Evolutionary conservation across 148 eudicot genomes (phyloP).

Genomic region (Polygonum maritimum): DNA sequence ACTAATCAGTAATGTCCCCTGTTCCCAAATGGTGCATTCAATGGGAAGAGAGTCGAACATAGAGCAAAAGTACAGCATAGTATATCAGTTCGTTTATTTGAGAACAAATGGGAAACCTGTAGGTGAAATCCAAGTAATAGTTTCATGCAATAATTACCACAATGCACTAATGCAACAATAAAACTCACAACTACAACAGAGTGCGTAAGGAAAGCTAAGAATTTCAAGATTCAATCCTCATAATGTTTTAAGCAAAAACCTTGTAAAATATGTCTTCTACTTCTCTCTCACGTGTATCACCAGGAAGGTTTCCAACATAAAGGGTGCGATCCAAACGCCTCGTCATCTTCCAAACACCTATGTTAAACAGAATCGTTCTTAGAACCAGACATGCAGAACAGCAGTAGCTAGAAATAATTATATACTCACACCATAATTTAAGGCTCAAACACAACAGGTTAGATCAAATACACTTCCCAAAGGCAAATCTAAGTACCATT

Average conservation of each 20-base stretch:
- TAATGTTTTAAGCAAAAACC: conserved; percentile 25
- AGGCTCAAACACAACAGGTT: background rate
- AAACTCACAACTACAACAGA: conserved; percentile 5
- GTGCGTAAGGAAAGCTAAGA: background rate
- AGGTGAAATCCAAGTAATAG: background rate
- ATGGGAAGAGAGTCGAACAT: background rate
- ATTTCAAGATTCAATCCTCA: background rate
- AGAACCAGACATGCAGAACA: background rate
- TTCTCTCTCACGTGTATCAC: conserved; percentile 73
- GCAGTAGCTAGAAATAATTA: background rate
- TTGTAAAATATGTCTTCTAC: conserved; percentile 81
- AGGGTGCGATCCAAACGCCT: conserved; percentile 48
- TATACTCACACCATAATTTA: background rate
- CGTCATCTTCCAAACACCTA: conserved; percentile 31
- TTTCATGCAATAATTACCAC: background rate
- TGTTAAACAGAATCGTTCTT: background rate
- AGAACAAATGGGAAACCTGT: background rate
- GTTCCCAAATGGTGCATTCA: background rate
- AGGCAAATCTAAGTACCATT: background rate
- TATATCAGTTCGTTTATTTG: background rate
- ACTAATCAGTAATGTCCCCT: background rate
- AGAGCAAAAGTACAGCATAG: background rate
- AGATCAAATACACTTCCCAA: background rate
- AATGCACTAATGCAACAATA: background rate
- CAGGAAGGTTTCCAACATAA: conserved; percentile 84